Percentiles rank a stretch among this genome's conserved stretches.
Evolutionary conservation across 2,329 filamentous ascomycete genomes (phyloP).

Genomic region (Talaromyces islandicus): DNA sequence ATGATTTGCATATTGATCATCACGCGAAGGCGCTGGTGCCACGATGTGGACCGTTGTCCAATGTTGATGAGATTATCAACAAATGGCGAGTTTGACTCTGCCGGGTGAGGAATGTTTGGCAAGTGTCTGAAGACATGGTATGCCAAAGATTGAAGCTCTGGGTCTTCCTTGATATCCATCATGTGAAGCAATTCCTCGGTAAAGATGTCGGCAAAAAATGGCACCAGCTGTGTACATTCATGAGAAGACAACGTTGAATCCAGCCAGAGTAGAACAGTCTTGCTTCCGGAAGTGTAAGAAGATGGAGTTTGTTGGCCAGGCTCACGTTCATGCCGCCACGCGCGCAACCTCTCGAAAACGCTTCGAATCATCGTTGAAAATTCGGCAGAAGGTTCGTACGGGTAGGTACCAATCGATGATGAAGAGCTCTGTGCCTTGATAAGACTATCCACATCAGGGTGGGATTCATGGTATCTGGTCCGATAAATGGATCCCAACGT

Average conservation of each 20-base stretch:
- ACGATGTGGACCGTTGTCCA: conserved; percentile 74
- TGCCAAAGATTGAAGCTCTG: conserved; percentile 85
- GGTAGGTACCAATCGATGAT: conserved; percentile 76
- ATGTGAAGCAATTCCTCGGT: conserved; percentile 94
- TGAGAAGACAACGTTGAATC: conserved; percentile 85
- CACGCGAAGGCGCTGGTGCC: conserved; percentile 92
- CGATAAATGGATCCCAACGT: conserved; percentile 84
- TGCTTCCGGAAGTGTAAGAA: conserved; percentile 90
- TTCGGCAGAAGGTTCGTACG: conserved; percentile 72
- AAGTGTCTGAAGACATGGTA: conserved; percentile 97
- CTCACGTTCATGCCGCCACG: conserved; percentile 76
- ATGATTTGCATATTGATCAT: conserved; percentile 98
- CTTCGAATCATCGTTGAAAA: conserved; percentile 66
- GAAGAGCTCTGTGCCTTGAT: conserved; percentile 71
- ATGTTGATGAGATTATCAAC: conserved; percentile 82
- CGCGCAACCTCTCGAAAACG: conserved; percentile 73
- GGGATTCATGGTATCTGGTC: conserved; percentile 90
- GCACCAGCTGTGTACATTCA: conserved; percentile 83
- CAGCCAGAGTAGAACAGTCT: conserved; percentile 92
- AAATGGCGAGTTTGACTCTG: conserved; percentile 77
- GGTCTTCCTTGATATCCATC: conserved; percentile 99
- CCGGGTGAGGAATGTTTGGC: conserved; percentile 87
- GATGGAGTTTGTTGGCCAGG: conserved; percentile 90
- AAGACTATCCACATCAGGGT: conserved; percentile 68
- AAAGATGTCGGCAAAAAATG: conserved; percentile 84